phyloP scores from a whole-genome alignment of 75 land plant genomes.

The Picea sitchensis region DNA sequence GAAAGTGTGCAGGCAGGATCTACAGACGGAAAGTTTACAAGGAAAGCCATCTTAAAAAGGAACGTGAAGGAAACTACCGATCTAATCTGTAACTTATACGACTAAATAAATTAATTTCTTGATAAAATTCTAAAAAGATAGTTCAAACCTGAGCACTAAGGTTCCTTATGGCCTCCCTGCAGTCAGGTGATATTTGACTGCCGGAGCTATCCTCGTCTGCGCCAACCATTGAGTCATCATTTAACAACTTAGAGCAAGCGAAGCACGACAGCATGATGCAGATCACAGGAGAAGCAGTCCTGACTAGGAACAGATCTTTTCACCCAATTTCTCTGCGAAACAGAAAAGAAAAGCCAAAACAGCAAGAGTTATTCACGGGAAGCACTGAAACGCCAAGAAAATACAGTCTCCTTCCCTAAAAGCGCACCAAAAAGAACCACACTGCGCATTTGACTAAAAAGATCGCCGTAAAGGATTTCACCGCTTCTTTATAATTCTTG shows the following conservation, averaged over 20 bases:
- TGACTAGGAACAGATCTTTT: background rate
- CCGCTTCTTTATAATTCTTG: no score
- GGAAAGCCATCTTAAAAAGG: background rate
- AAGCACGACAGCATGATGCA: conserved; percentile 62
- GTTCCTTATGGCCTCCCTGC: conserved; percentile 47
- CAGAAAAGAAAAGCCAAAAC: no score
- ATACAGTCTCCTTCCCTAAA: no score
- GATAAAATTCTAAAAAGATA: background rate
- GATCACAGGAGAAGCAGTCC: background rate
- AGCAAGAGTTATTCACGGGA: no score
- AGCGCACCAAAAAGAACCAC: no score
- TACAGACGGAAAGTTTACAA: background rate
- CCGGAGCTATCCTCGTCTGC: conserved; percentile 4
- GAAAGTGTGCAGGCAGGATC: background rate
- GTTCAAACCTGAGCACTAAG: conserved; percentile 58
- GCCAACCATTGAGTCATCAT: conserved; percentile 19
- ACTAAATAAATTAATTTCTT: background rate
- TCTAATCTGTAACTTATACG: background rate
- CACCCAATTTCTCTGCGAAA: no score
- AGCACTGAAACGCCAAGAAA: no score
- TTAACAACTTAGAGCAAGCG: conserved; percentile 54
- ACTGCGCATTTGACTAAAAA: no score
- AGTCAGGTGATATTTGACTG: conserved; percentile 30
- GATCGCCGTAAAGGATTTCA: no score
- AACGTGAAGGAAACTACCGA: background rate